Evolutionary conservation across 371 early-diverging fungal species (phyloP), one percentile per base, ranked within the genome.

Genomic region (Basidiobolus meristosporus): DNA sequence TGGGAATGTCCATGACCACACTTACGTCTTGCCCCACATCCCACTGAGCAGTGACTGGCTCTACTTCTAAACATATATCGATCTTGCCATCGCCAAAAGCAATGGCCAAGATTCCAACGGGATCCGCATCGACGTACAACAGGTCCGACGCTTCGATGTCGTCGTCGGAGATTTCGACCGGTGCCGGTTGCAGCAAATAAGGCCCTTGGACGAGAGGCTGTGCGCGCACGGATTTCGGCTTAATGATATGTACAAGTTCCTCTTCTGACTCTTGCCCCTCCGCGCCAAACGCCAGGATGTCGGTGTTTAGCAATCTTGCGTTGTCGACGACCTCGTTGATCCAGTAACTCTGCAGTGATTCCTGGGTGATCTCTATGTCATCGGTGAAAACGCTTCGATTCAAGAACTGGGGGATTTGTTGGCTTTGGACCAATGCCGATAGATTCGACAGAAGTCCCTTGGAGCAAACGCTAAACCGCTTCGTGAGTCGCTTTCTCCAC

Each of bases 71-170:
- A 37, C 51, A 59, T 7, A 59, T 32, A 38, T 59, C 59, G 14
- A 59, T 42, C 17, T 44, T 40, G 29, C 65, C 65, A 31, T 56
- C 42, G 0, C 48, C 53, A 45, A 52, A 54, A 1, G 57, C 59
- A 28, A 65, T 29, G 1, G 43, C 56, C 14, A 65, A 10, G n/a
- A 62, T 45, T 14, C 50, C 54, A 0, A 48, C 37, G 1, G 52
- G 45, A 15, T 54, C 45, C 0, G 51, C 46, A 2, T 47, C 47
- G 41, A 65, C 18, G 31, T 49, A 47, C 10, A 61, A 31, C 36
- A 65, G 56, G 34, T 65, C 65, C 21, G 46, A 48, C 0, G 60
- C 62, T 14, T 44, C 47, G 31, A 51, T 48, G 14, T 48, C 44
- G 28, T 50, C 45, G 14, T 53, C 55, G 1, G 56, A 54, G 20